Evolutionary conservation across 768 basidiomycete genomes (phyloP), one percentile per base, ranked within the genome.

Genomic region (Amanita polypyramis): DNA sequence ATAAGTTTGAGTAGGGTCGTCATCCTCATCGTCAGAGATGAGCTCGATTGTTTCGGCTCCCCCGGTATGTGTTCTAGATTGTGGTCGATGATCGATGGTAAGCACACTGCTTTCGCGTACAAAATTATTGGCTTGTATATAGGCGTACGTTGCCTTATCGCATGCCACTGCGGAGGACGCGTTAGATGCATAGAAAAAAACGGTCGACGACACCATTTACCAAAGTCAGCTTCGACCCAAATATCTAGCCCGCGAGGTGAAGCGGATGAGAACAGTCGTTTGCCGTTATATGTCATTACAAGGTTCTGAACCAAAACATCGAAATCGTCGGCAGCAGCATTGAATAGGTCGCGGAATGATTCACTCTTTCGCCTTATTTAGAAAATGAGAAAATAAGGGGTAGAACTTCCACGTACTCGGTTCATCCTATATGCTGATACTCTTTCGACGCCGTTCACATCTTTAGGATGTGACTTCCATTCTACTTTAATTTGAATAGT

Each of bases 401-500:
- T 10, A 21, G n/a, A 34, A 7, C 9, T 44, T 20, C 43, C 39
- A 57, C 72, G 21, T 52, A 83, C 86, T 59, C 77, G 70, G 53
- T 73, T 75, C 55, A 84, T 72, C 54, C 67, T 72, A 58, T 82
- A 83, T 2, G 60, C 60, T 73, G 75, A 79, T 4, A 60, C 55
- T 20, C 68, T 55, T 20, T 67, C 58, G 51, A 65, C 60, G 2
- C 67, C 73, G 8, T 58, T 55, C 23, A 61, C 43, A 45, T 79
- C 66, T 32, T 68, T 60, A 4, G 86, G 85, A 63, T 88, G 85
- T 4, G 75, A 75, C 29, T 66, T 67, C 84, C 85, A 88, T 42
- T 65, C 70, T 10, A 88, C 78, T 33, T 63, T 70, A 36, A 88
- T 62, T 15, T 62, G 62, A 14, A 87, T 70, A 19, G 65, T 65